phyloP scores from a whole-genome alignment of 179 eudicot species.

The Silene coronaria region DNA sequence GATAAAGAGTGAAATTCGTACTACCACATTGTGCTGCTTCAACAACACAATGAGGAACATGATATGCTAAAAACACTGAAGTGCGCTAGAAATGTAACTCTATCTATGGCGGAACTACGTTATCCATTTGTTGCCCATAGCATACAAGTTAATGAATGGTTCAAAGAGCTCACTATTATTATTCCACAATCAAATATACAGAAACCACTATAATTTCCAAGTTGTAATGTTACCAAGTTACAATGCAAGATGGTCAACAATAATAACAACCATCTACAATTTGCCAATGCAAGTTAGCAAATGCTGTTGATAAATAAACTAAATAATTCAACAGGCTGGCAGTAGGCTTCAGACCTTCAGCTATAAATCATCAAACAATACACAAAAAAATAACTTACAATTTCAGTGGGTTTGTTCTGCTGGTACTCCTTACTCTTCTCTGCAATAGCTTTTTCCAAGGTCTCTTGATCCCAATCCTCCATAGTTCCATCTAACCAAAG shows the following conservation, averaged over 20 bases:
- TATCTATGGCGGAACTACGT: background rate
- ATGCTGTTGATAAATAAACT: background rate
- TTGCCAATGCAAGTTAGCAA: background rate
- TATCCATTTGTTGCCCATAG: background rate
- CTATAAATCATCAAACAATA: background rate
- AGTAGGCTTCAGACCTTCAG: background rate
- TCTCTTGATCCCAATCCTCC: conserved; percentile 98
- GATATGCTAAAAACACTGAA: background rate
- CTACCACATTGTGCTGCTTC: background rate
- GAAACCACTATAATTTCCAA: background rate
- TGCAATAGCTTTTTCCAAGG: conserved; percentile 75
- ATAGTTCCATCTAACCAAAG: conserved; percentile 48
- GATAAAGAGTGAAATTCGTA: background rate
- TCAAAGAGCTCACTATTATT: background rate
- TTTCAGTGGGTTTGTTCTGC: conserved; percentile 75
- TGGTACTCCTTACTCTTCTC: conserved; percentile 85
- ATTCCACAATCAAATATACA: background rate
- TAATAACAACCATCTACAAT: background rate
- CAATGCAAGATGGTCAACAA: background rate
- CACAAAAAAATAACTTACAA: background rate
- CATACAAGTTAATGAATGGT: background rate
- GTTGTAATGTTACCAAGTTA: background rate
- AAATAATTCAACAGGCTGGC: background rate
- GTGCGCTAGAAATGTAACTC: background rate
- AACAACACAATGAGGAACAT: background rate